Evolutionary conservation across 2,329 filamentous ascomycete species (phyloP), one percentile per base, ranked within the genome.

Genomic region (Stagonosporopsis rhizophila): DNA sequence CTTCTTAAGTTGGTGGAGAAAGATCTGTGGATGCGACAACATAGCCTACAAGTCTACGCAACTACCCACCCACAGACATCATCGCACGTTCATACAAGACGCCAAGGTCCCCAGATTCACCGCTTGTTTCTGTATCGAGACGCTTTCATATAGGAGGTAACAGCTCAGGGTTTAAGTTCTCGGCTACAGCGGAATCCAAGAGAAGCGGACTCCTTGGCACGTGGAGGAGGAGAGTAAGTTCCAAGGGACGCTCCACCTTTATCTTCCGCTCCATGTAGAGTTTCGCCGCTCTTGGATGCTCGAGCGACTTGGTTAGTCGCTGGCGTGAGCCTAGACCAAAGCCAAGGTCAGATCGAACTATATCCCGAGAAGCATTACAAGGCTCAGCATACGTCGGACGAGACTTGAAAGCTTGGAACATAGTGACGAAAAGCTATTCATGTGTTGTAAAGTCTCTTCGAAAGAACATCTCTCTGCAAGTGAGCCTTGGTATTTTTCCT

Each of bases 141-240:
- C 15, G 15, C 15, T 15, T 23, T 15, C 11, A 4, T 17, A 25
- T 7, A 25, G 23, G 27, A 12, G 11, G 3, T 3, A 30, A 30
- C 27, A 39, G 11, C n/a, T n/a, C 12, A 25, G 38, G 38, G 2
- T 25, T 27, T 2, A n/a, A 11, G 4, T 25, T n/a, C 23, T 17
- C 41, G 41, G 41, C n/a, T 44, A 44, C 27, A 44, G 25, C 41
- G 41, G 41, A 30, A 27, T 44, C 41, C 41, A 44, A 44, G 41
- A 25, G 41, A 27, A 19, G 41, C 27, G 27, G 17, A 9, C 15
- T 7, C n/a, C 41, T 44, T 44, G 25, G 14, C 25, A 32, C 15
- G 6, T 14, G n/a, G 40, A 32, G 30, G 30, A 19, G 41, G 17
- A 17, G 14, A 2, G 25, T 17, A 44, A 44, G n/a, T 5, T 6